Percentiles rank a stretch among this genome's conserved stretches.
Evolutionary conservation across 1,139 yeast species (phyloP).

Genomic region (Candida tetrigidarum): DNA sequence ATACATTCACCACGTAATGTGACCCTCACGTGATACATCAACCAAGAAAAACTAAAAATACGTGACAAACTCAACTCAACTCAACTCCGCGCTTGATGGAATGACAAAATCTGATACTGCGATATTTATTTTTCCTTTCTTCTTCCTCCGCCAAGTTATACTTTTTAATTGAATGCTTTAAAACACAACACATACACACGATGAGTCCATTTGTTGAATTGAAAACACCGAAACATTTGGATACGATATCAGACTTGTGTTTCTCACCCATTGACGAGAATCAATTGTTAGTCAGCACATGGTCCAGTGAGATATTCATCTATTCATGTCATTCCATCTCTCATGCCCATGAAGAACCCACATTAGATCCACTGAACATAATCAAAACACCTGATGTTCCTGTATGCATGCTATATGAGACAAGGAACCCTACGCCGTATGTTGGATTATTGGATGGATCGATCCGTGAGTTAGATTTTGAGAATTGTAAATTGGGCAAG

Average conservation of each 20-base stretch:
- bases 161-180: too few relatives aligned
- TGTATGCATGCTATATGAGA: conserved; percentile 16
- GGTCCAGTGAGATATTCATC: conserved; percentile 44
- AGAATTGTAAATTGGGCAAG: conserved; percentile 34
- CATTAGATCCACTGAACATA: conserved; percentile 13
- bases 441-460: conserved; percentile 47
- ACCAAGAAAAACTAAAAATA: too few relatives aligned
- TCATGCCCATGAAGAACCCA: conserved; percentile 15
- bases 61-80: too few relatives aligned
- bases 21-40: too few relatives aligned
- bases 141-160: too few relatives aligned
- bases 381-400: conserved; percentile 17
- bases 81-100: too few relatives aligned
- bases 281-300: conserved; percentile 43
- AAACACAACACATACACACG: too few relatives aligned
- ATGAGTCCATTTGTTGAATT: conserved; percentile 18
- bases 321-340: conserved; percentile 29
- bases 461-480: conserved; percentile 45
- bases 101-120: too few relatives aligned
- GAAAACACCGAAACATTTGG: conserved; percentile 27
- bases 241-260: conserved; percentile 33
- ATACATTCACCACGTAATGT: too few relatives aligned
- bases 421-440: conserved; percentile 27
- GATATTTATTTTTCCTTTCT: too few relatives aligned
- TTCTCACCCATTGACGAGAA: conserved; percentile 31